Conservation (phyloP, 2,329 filamentous ascomycete genomes). For the Cercospora sp. region DNA sequence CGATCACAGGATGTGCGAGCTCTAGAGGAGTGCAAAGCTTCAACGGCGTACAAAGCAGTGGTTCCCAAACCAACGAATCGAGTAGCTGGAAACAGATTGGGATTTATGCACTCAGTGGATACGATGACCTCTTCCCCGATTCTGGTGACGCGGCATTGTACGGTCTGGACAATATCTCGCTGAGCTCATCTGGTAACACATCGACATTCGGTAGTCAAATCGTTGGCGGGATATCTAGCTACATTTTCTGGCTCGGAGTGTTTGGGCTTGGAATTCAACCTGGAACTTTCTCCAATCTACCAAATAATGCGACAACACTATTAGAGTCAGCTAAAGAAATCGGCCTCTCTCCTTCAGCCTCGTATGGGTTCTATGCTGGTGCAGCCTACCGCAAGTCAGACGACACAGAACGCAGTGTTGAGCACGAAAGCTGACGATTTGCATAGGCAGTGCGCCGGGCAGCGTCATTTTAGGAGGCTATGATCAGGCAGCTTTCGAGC, state of each 20-base stretch:
- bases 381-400: conserved; percentile 11
- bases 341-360: conserved; percentile 3
- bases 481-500: conserved; percentile 41
- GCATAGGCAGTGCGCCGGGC: conserved; percentile 1
- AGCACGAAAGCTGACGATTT: background rate
- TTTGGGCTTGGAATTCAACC: conserved; percentile 34
- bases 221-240: conserved; percentile 15
- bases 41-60: conserved; percentile 3
- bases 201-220: background rate
- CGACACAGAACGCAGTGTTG: background rate
- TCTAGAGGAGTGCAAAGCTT: conserved; percentile 9
- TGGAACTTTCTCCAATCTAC: conserved; percentile 23
- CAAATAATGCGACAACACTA: conserved; percentile 2
- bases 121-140: conserved; percentile 3
- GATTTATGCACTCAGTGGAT: conserved; percentile 6
- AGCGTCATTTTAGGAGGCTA: conserved; percentile 43
- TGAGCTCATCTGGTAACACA: background rate
- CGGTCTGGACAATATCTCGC: conserved; percentile 13
- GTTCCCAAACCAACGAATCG: conserved; percentile 14
- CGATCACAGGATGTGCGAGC: conserved; percentile 1
- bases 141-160: conserved; percentile 7
- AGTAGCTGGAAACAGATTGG: conserved; percentile 11
- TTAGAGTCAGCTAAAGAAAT: background rate
- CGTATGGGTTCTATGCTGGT: conserved; percentile 18
- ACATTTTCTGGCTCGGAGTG: conserved; percentile 40